Base-by-base conservation (phyloP, 139 green algal genomes). In the Micractinium sp. region DNA sequence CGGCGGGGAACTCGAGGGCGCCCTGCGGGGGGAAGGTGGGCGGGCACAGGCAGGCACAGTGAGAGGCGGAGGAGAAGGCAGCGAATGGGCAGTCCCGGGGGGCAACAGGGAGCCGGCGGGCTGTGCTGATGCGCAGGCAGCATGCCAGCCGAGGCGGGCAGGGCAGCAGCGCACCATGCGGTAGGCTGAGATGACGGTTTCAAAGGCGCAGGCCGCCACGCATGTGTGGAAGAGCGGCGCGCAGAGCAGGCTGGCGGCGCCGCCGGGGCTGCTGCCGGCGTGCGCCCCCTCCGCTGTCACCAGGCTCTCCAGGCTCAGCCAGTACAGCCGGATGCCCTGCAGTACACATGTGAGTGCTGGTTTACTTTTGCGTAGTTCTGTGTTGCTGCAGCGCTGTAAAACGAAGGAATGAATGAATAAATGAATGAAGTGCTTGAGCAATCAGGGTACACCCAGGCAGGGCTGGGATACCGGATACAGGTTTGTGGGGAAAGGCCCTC, bases 181-280 rank as follows among this genome's bases (percentile, higher is more conserved):
- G 41, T 87, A 96, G 14, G 89, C 87, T 1, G 94, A 91, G 4
- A 91, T 90, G 23, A 97, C 93, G 1, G 88, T 25, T 87, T 96
- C 94, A 56, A 93, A 93, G 39, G 90, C 89, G 86, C 90, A 93
- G 3, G 94, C 94, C 63, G 95, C 86, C 67, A 97, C 81, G 82
- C 91, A 92, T 39, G 89, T 90, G 85, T 96, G 94, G 83, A 97
- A 96, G 47, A 86, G 56, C 69, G 77, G 41, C 2, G 81, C 79
- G 22, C 66, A 81, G 33, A 96, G 87, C 74, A 96, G 92, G 0
- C 81, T 67, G 31, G 63, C 74, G 38, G 79, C 38, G 13, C 73
- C 69, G 18, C 77, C 33, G 47, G 74, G 53, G 61, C 82, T 47
- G 60, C 74, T 29, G 22, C 53, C n/a, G 13, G 67, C 23, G 20